Conservation (phyloP, 805 yeast species). For the Metschnikowia henanensis region DNA sequence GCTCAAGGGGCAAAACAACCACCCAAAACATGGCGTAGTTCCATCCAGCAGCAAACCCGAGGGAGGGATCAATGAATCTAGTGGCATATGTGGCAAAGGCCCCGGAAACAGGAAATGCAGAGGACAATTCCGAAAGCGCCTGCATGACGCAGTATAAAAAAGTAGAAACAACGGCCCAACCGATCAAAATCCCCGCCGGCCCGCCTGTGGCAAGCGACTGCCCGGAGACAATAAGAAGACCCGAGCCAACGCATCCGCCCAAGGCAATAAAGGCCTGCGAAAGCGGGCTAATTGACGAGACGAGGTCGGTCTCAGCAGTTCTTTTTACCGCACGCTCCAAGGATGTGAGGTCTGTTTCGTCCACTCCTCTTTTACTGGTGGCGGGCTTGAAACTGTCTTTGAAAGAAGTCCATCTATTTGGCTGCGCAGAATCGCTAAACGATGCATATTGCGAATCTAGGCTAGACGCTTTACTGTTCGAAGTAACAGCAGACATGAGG, state of each 20-base stretch:
- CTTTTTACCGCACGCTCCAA: conserved; percentile 18
- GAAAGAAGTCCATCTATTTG: conserved; percentile 12
- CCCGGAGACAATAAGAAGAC: conserved; percentile 42
- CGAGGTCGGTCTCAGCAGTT: conserved; percentile 12
- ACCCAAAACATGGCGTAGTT: conserved; percentile 46
- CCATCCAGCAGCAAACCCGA: conserved; percentile 48
- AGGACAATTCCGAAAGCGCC: conserved; percentile 40
- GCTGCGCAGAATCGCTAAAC: conserved; percentile 8
- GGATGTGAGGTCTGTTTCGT: conserved; percentile 11
- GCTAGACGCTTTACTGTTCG: conserved; percentile 9
- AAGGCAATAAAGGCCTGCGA: conserved; percentile 34
- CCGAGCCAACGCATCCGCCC: conserved; percentile 45
- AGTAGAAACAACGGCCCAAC: conserved; percentile 40
- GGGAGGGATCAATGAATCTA: conserved; percentile 42
- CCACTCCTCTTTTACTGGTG: neutral
- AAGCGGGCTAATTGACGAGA: conserved; percentile 18
- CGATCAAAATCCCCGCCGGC: conserved; percentile 36
- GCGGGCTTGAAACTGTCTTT: conserved; percentile 18
- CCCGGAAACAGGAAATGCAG: conserved; percentile 40
- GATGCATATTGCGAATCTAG: conserved; percentile 7
- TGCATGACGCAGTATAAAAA: conserved; percentile 46
- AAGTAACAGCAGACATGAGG: conserved; percentile 8
- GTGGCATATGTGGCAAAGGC: conserved; percentile 43
- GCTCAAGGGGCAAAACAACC: conserved; percentile 42
- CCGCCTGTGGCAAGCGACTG: conserved; percentile 37